Conservation (phyloP, 1,284 basidiomycete genomes). For the Xerocomus nothofagi region DNA sequence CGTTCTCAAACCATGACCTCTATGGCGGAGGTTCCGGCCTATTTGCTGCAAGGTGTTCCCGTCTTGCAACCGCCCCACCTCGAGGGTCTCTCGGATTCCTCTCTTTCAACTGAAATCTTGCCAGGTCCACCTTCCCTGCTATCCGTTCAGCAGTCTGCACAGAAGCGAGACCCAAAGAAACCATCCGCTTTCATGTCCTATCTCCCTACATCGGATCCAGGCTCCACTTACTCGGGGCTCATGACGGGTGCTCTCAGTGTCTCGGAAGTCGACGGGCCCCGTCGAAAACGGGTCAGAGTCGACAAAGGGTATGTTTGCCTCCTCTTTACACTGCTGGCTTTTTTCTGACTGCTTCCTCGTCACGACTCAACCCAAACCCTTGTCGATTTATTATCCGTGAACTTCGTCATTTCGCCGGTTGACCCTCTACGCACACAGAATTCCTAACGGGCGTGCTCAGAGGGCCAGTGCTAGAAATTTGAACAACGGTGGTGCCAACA, state of each 20-base stretch:
- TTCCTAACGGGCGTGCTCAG: slow-evolving; percentile 65
- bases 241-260: slow-evolving; percentile 60
- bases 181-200: slow-evolving; percentile 64
- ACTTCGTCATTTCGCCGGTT: slow-evolving; percentile 10
- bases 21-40: slow-evolving; percentile 64
- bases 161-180: slow-evolving; percentile 77
- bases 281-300: slow-evolving; percentile 67
- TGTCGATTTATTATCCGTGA: slow-evolving; percentile 22
- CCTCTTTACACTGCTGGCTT: slow-evolving; percentile 18
- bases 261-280: slow-evolving; percentile 58
- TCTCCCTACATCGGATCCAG: slow-evolving; percentile 76
- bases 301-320: slow-evolving; percentile 65
- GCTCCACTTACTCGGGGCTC: slow-evolving; percentile 76
- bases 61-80: slow-evolving; percentile 73
- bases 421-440: slow-evolving; percentile 37
- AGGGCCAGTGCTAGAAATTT: slow-evolving; percentile 71
- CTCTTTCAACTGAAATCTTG: slow-evolving; percentile 79
- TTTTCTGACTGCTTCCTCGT: slow-evolving; percentile 20
- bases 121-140: slow-evolving; percentile 75
- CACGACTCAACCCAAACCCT: slow-evolving; percentile 25
- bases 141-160: slow-evolving; percentile 61
- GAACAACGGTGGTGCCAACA: slow-evolving; percentile 40
- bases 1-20: slow-evolving; percentile 52
- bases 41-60: slow-evolving; percentile 64
- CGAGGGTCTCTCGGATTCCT: slow-evolving; percentile 63